Conservation (phyloP, 106 monocot genomes). For the Allium cepa region DNA sequence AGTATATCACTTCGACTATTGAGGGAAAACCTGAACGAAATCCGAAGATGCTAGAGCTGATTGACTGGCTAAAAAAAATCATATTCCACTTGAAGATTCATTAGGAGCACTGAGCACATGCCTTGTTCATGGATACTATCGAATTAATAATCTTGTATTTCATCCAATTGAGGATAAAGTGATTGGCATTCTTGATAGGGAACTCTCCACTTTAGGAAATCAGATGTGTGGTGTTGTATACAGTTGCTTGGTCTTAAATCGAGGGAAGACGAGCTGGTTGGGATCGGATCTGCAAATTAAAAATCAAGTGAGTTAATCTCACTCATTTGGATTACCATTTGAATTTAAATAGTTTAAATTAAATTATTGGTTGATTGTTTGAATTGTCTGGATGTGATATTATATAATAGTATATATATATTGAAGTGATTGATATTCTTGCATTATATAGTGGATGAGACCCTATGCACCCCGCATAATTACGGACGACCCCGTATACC, state of each 20-base stretch:
- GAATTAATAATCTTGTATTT: conserved; percentile 94
- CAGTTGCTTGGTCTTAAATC: conserved; percentile 88
- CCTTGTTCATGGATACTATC: conserved; percentile 96
- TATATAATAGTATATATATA: too few species aligned
- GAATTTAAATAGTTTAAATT: too few species aligned
- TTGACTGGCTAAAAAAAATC: conserved; percentile 70
- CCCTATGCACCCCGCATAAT: too few species aligned
- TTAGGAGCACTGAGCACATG: conserved; percentile 42
- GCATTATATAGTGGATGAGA: too few species aligned
- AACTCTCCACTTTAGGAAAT: conserved; percentile 91
- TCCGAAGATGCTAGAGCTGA: conserved; percentile 79
- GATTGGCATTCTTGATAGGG: conserved; percentile 99
- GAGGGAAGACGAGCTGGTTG: too few species aligned
- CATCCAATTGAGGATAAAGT: conserved; percentile 87
- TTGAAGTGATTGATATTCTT: too few species aligned
- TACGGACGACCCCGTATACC: too few species aligned
- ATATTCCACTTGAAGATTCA: conserved; percentile 79
- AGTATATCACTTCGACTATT: conserved; percentile 90
- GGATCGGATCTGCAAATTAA: too few species aligned
- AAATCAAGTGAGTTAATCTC: too few species aligned
- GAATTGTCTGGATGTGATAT: too few species aligned
- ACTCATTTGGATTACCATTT: too few species aligned
- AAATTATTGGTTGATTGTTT: too few species aligned
- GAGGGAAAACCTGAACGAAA: conserved; percentile 66
- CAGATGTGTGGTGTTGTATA: conserved; percentile 99